These are phyloP conservation scores for Yarrowia bubula DNA, from an alignment of 805 yeast species.

Conservation along the genomic window DNA sequence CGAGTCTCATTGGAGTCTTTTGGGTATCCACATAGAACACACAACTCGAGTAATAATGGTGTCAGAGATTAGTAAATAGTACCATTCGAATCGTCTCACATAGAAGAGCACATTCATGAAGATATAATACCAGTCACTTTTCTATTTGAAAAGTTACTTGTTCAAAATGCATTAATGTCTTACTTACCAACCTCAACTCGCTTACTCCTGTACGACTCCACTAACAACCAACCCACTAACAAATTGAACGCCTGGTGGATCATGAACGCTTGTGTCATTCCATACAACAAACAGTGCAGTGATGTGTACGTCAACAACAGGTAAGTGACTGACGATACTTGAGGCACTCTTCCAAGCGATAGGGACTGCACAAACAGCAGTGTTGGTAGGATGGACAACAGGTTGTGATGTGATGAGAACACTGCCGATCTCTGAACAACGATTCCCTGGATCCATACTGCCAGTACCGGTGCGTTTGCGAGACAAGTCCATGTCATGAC, in stretches of 20 bases:
- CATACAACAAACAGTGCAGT: conserved; percentile 65
- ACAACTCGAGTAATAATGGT: no score
- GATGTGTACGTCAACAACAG: conserved; percentile 51
- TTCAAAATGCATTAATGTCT: no score
- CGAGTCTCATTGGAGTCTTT: no score
- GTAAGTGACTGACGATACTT: conserved; percentile 34
- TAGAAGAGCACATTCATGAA: no score
- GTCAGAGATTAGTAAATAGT: no score
- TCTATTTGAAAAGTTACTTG: no score
- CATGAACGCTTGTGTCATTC: conserved; percentile 78
- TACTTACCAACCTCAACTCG: no score
- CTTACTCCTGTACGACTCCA: background rate
- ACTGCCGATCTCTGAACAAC: conserved; percentile 78
- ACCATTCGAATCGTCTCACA: no score
- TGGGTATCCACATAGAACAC: no score
- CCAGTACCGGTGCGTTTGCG: conserved; percentile 68
- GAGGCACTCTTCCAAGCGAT: conserved; percentile 46
- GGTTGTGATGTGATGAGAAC: conserved; percentile 84
- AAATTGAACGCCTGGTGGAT: conserved; percentile 73
- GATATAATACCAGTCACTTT: no score
- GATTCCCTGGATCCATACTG: conserved; percentile 80
- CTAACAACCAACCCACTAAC: conserved; percentile 38
- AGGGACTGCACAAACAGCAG: conserved; percentile 57
- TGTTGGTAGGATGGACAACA: conserved; percentile 73
- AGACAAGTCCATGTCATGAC: conserved; percentile 78